These are phyloP conservation scores for Castanea mollissima DNA, from an alignment of 306 rosid species.

Conservation along the genomic window DNA sequence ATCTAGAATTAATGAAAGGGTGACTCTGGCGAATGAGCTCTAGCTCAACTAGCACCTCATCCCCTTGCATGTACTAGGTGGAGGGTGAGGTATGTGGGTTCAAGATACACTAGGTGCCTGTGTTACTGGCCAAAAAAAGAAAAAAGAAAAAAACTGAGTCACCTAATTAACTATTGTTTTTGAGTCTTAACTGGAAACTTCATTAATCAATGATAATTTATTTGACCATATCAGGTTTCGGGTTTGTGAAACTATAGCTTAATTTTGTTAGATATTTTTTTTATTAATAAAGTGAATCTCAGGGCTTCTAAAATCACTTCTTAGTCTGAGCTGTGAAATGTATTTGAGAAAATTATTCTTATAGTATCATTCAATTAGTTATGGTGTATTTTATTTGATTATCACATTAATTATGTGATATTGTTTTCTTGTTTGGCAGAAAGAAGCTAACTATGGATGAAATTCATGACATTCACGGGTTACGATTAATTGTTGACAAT, in stretches of 20 bases:
- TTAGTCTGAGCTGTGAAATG: not conserved
- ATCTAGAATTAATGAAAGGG: not conserved
- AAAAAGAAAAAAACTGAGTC: too few relatives aligned
- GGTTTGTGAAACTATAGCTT: not conserved
- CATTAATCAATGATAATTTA: not conserved
- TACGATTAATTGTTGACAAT: constrained; percentile 84
- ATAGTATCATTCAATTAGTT: not conserved
- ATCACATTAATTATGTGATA: constrained; percentile 8
- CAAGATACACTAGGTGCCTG: too few relatives aligned
- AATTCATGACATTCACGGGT: constrained; percentile 91
- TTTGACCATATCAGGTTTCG: not conserved
- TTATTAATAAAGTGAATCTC: not conserved
- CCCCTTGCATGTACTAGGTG: too few relatives aligned
- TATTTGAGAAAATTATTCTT: not conserved
- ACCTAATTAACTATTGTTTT: not conserved
- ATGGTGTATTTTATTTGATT: constrained; percentile 5
- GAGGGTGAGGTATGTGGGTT: too few relatives aligned
- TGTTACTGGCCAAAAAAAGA: too few relatives aligned
- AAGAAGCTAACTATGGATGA: constrained; percentile 78
- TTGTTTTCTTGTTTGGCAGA: constrained; percentile 43
- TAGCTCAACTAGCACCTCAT: too few relatives aligned
- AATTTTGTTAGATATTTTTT: not conserved
- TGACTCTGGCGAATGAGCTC: not conserved
- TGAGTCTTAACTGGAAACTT: not conserved
- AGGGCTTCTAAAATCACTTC: not conserved